Base-by-base conservation (phyloP, 2,329 filamentous ascomycete species). In the Monilinia polystroma region DNA sequence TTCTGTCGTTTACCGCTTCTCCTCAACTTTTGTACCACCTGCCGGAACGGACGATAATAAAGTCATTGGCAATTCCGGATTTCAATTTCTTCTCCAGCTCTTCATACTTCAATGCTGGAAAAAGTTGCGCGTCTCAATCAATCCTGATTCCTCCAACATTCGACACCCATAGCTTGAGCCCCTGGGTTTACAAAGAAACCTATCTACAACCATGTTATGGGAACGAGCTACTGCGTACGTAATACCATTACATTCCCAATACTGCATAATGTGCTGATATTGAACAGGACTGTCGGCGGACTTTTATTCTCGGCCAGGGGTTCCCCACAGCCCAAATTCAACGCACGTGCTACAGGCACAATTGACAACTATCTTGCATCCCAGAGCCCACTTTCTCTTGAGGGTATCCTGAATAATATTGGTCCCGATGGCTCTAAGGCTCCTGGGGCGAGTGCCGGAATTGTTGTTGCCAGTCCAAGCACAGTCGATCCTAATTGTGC, bases 381-480 rank as follows among this genome's bases (percentile, higher is more conserved):
- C 11, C 23, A 87, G 71, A 79, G 78, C 23, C 72, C 76, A 0
- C 76, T 84, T 66, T 80, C 84, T 16, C 77, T 84, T 43, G 78
- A 84, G 69, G 81, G 83, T 41, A 78, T 83, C 14, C 74, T 87
- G 53, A 80, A 82, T 72, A 87, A 87, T 71, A 84, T 86, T 66
- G 85, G 85, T 7, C 74, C 83, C 0, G 73, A 79, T 73, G 84
- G 84, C n/a, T 78, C 78, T 7, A 78, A 80, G 65, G 82, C 79
- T 20, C 70, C 75, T 18, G 83, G 82, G 52, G 83, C 82, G 4
- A 76, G 73, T 51, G 73, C 81, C 3, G 84, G 84, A 38, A 78
- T 84, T 63, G 80, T 86, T 4, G 77, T 87, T 68, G 84, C 84
- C 4, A 85, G 83, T 71, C 84, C 84, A 26, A 84, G 81, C 20